phyloP scores from a whole-genome alignment of 768 basidiomycete species.

The Tricholoma matsutake region DNA sequence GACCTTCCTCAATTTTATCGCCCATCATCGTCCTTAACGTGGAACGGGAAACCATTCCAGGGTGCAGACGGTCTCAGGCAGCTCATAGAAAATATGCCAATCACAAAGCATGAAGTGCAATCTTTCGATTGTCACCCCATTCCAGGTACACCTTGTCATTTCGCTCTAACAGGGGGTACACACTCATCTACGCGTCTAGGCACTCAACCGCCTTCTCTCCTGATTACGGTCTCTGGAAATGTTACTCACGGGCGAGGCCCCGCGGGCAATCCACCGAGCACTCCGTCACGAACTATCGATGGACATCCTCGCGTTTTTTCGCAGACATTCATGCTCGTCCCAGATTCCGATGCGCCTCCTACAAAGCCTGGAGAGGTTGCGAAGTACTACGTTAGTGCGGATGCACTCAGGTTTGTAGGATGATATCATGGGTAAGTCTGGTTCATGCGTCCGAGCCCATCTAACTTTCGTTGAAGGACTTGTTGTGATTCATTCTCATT shows the following conservation, averaged over 20 bases:
- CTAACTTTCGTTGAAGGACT: too few relatives aligned
- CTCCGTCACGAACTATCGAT: constrained; percentile 54
- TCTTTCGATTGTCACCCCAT: constrained; percentile 91
- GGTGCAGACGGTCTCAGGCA: constrained; percentile 67
- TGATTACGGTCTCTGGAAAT: constrained; percentile 77
- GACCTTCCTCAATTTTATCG: constrained; percentile 84
- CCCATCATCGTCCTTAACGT: constrained; percentile 68
- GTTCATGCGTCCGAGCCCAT: background rate
- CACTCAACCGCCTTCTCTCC: constrained; percentile 71
- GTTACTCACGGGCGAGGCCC: constrained; percentile 69
- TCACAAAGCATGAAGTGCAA: constrained; percentile 80
- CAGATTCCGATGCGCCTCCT: constrained; percentile 63
- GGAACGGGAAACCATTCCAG: constrained; percentile 82
- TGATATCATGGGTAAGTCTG: constrained; percentile 5
- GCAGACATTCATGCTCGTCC: constrained; percentile 83
- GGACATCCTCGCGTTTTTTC: constrained; percentile 83
- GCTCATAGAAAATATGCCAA: constrained; percentile 70
- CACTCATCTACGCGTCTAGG: constrained; percentile 38
- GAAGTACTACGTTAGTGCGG: constrained; percentile 79
- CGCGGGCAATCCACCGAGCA: constrained; percentile 52
- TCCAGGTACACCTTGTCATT: constrained; percentile 50
- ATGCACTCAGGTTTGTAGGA: constrained; percentile 81
- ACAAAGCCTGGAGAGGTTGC: constrained; percentile 69
- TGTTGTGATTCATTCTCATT: background rate
- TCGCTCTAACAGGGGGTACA: background rate